Percentiles rank a stretch among this genome's conserved stretches.
Conservation (phyloP, 1,284 basidiomycete genomes). For the Malassezia nana region DNA sequence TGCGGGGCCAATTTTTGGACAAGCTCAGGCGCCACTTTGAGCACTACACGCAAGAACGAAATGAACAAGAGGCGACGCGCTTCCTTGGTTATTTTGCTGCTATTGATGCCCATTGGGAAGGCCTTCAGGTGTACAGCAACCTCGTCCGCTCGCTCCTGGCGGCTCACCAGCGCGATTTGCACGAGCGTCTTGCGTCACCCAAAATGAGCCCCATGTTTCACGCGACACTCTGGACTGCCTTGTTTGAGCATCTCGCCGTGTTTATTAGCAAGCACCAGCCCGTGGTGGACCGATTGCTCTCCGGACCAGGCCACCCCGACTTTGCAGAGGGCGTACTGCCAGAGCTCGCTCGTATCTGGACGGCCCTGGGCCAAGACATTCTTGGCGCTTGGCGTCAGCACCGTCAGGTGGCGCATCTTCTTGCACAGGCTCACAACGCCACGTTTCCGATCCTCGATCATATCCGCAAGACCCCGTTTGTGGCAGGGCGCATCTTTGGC, state of each 20-base stretch:
- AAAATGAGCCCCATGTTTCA: conserved; percentile 27
- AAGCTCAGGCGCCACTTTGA: conserved; percentile 71
- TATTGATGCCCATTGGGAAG: conserved; percentile 70
- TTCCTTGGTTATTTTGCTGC: conserved; percentile 95
- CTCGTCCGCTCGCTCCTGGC: conserved; percentile 81
- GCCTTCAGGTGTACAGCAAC: conserved; percentile 68
- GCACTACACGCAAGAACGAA: conserved; percentile 64
- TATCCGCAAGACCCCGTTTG: conserved; percentile 3
- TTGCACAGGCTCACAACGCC: conserved; percentile 18
- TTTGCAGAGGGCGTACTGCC: conserved; percentile 55
- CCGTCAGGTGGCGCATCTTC: conserved; percentile 21
- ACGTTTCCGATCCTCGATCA: background rate
- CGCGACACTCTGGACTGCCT: conserved; percentile 55
- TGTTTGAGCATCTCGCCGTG: conserved; percentile 89
- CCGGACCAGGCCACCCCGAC: conserved; percentile 46
- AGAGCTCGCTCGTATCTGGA: conserved; percentile 72
- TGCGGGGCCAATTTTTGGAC: conserved; percentile 64
- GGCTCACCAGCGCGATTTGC: conserved; percentile 24
- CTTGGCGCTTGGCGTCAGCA: conserved; percentile 75
- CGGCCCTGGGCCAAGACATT: conserved; percentile 66
- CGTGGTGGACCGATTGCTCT: conserved; percentile 91
- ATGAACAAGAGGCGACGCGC: conserved; percentile 65
- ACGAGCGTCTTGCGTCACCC: conserved; percentile 19
- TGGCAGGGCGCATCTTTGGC: conserved; percentile 23
- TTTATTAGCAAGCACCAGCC: conserved; percentile 96